Conservation (phyloP, 805 yeast species). For the Suhomyces kilbournensis region DNA sequence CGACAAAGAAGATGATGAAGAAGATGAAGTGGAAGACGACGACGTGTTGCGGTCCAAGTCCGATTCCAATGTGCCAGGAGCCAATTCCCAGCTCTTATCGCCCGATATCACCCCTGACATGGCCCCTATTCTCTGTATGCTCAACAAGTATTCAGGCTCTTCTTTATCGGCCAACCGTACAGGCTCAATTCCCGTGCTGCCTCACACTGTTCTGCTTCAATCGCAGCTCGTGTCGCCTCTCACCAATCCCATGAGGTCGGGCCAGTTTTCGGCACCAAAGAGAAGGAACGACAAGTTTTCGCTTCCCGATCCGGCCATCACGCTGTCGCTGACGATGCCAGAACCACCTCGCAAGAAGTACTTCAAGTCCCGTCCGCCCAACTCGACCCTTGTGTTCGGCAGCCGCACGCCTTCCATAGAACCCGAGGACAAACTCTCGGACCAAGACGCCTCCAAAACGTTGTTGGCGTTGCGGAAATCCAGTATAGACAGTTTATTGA, state of each 20-base stretch:
- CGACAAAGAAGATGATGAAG: not conserved
- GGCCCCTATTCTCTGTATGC: constrained; percentile 31
- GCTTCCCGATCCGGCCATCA: constrained; percentile 41
- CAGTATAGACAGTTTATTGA: constrained; percentile 39
- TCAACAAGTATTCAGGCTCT: constrained; percentile 19
- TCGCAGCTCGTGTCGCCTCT: constrained; percentile 19
- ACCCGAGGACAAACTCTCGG: constrained; percentile 18
- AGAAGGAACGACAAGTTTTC: constrained; percentile 15
- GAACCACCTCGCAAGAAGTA: constrained; percentile 27
- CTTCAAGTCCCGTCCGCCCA: constrained; percentile 30
- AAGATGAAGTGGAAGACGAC: not conserved
- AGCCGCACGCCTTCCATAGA: not conserved
- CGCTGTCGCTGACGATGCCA: constrained; percentile 8
- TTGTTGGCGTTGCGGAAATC: constrained; percentile 40
- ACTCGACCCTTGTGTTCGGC: constrained; percentile 9
- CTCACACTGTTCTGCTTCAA: constrained; percentile 15
- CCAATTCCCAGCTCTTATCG: constrained; percentile 21
- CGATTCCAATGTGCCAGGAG: not conserved
- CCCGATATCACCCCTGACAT: constrained; percentile 40
- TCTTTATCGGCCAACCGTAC: constrained; percentile 8
- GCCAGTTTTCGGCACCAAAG: constrained; percentile 7
- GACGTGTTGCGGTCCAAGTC: not conserved
- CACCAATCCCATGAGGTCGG: constrained; percentile 24
- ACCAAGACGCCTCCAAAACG: constrained; percentile 37
- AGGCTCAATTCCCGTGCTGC: constrained; percentile 14